These are phyloP conservation scores for Colletotrichum destructivum DNA, from an alignment of 2,329 filamentous ascomycete species.

Conservation along the genomic window DNA sequence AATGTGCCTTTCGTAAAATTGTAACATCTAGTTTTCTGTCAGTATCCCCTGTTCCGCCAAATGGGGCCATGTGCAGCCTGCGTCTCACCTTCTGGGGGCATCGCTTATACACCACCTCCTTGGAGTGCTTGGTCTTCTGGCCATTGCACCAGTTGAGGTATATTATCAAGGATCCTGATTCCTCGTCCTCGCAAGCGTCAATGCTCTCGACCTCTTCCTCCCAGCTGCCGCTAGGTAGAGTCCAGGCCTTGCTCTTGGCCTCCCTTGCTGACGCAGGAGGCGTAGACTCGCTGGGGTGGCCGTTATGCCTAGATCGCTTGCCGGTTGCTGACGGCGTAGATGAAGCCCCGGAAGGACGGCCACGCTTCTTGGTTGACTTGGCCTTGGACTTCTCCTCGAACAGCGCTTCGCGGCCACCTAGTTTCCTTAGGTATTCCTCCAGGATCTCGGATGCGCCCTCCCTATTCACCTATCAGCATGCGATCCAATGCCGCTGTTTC, in stretches of 20 bases:
- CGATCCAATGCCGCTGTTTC: background rate
- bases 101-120: conserved; percentile 78
- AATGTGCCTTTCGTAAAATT: conserved; percentile 72
- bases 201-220: conserved; percentile 80
- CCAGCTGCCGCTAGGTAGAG: conserved; percentile 81
- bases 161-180: conserved; percentile 72
- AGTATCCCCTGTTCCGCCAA: background rate
- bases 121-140: conserved; percentile 80
- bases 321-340: conserved; percentile 54
- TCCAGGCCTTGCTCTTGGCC: conserved; percentile 65
- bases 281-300: conserved; percentile 64
- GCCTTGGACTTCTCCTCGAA: conserved; percentile 66
- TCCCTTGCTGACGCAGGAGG: conserved; percentile 62
- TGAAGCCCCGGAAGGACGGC: conserved; percentile 58
- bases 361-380: conserved; percentile 71
- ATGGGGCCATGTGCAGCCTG: background rate
- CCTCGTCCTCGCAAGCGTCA: conserved; percentile 79
- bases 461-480: conserved; percentile 51
- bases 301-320: conserved; percentile 65
- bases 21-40: conserved; percentile 65
- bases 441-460: conserved; percentile 74
- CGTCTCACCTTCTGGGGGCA: conserved; percentile 81
- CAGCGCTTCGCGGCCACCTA: conserved; percentile 75
- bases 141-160: conserved; percentile 83
- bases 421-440: conserved; percentile 72